Conservation (phyloP, 352 stramenopile species). For the Pythium biforme region DNA sequence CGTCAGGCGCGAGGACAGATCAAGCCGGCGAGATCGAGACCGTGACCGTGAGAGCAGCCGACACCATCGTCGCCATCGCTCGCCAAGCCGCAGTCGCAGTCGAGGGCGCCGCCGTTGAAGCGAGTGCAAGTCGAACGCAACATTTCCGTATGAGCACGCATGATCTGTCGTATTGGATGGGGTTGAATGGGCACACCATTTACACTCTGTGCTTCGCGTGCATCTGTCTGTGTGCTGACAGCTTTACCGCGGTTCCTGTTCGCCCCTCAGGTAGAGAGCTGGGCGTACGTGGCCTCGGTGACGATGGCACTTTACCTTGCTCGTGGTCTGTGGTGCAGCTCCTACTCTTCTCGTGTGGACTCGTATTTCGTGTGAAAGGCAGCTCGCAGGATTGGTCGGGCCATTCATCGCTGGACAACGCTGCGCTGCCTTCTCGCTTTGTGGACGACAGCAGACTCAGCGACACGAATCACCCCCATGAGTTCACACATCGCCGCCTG, state of each 20-base stretch:
- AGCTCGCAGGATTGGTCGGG: neutral
- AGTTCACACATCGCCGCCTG: constrained; percentile 8
- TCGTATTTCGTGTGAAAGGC: neutral
- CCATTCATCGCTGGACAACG: constrained; percentile 16
- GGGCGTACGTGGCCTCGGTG: no score
- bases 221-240: constrained; percentile 3
- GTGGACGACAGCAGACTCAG: constrained; percentile 21
- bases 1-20: constrained; percentile 21
- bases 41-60: constrained; percentile 27
- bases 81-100: constrained; percentile 40
- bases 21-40: constrained; percentile 30
- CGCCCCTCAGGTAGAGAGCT: no score
- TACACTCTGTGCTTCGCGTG: neutral
- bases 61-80: constrained; percentile 34
- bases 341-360: neutral
- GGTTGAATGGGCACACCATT: neutral
- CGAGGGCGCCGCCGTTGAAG: constrained; percentile 34
- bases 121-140: neutral
- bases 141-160: neutral
- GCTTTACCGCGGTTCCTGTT: no score
- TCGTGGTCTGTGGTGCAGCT: constrained; percentile 9
- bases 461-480: constrained; percentile 22
- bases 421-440: constrained; percentile 21
- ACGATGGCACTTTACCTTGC: neutral
- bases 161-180: neutral